Evolutionary conservation across 805 yeast genomes (phyloP), one percentile per base, ranked within the genome.

Genomic region (Wickerhamiella bombiphila): DNA sequence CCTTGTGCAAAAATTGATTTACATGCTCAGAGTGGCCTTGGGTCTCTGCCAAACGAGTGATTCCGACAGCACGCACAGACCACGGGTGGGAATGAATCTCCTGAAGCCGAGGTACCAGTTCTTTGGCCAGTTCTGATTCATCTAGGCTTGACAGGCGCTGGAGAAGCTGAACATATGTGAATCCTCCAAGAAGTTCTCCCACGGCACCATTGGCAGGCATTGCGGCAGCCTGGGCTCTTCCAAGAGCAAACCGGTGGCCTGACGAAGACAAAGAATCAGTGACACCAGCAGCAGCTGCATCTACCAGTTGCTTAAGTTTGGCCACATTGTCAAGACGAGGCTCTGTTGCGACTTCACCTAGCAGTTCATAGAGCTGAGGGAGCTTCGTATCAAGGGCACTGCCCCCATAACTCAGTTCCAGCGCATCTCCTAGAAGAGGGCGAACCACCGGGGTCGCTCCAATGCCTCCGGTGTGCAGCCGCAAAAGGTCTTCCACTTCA

Each of bases 201-300:
- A 85, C 64, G 9, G n/a, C 22, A 4, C 73, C 65, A 38, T 72
- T 72, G 15, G 74, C 65, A 1, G 69, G 60, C 2, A 83, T 73
- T 3, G 83, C 57, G 21, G 70, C 66, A 0, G 94, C 68, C 18
- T 72, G 64, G 2, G 93, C 76, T 49, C 63, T 70, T 4, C 74
- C 64, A 47, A 74, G 68, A 2, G 97, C 94, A 58, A 70, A 86
- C 1, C 76, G 62, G 53, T 91, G 96, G 0, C 98, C 98, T 39
- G 79, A 65, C 40, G 86, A 91, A 7, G 94, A 86, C 36, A 91
- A 73, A 5, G 70, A 64, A 50, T 86, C 76, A 40, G 82, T 63
- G 51, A 81, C 80, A 48, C 82, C 86, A 24, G 85, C 75, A 0
- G 80, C 78, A 50, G 78, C 56, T 29, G 77, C 70, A 50, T 79